Evolutionary conservation across 2,329 filamentous ascomycete genomes (phyloP).

Genomic region (Cordyceps pruinosa): DNA sequence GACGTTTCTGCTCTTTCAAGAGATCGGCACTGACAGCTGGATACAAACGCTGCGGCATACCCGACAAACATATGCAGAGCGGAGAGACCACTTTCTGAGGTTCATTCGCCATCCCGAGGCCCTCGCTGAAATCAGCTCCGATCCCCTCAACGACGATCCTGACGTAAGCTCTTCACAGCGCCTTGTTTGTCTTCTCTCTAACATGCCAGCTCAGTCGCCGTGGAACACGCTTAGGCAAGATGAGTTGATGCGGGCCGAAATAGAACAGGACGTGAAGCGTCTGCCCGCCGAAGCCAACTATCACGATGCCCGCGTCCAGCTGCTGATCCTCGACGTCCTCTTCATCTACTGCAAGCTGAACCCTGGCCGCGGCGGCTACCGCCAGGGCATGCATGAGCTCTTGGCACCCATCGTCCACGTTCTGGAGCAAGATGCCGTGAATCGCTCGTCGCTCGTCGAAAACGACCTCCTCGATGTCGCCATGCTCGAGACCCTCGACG

Average conservation of each 20-base stretch:
- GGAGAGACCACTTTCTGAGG: conserved; percentile 68
- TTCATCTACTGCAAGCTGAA: conserved; percentile 95
- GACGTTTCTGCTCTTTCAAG: conserved; percentile 75
- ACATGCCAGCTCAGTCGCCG: conserved; percentile 63
- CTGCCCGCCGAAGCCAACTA: conserved; percentile 92
- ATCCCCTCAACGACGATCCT: conserved; percentile 79
- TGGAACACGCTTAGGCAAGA: conserved; percentile 85
- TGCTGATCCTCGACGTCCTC: conserved; percentile 76
- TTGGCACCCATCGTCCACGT: conserved; percentile 84
- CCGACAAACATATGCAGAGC: conserved; percentile 65
- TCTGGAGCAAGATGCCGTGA: conserved; percentile 72
- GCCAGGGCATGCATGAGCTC: conserved; percentile 98
- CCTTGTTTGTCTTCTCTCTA: background rate
- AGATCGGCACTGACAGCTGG: conserved; percentile 61
- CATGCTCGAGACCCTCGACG: conserved; percentile 63
- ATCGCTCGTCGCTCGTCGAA: conserved; percentile 33
- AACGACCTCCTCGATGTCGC: conserved; percentile 37
- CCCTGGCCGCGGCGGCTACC: conserved; percentile 75
- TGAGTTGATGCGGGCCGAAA: conserved; percentile 77
- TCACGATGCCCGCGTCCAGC: conserved; percentile 69
- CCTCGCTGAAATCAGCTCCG: conserved; percentile 60
- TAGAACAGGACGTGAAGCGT: conserved; percentile 87
- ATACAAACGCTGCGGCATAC: conserved; percentile 57
- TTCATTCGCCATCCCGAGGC: conserved; percentile 81
- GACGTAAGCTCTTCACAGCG: conserved; percentile 31